These are phyloP conservation scores for Russula abietina DNA, from an alignment of 768 basidiomycete species.

Conservation along the genomic window DNA sequence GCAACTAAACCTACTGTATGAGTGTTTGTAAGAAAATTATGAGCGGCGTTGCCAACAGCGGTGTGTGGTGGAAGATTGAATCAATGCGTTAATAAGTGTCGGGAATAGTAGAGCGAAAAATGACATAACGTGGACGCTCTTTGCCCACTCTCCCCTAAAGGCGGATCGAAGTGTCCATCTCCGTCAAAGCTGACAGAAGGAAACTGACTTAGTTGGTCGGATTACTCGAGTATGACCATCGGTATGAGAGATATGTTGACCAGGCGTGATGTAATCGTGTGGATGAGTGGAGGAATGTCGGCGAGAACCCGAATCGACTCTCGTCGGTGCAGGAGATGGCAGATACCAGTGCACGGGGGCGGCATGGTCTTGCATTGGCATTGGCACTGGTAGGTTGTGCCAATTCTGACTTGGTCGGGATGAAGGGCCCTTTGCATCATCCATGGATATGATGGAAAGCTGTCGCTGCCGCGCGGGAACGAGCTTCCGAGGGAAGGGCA, in stretches of 20 bases:
- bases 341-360: neutral
- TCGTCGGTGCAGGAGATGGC: neutral
- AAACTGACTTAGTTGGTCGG: neutral
- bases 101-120: neutral
- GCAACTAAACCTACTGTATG: too few relatives aligned
- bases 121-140: neutral
- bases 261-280: neutral
- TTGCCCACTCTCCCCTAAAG: neutral
- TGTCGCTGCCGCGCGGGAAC: conserved; percentile 59
- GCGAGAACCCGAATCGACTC: neutral
- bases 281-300: conserved; percentile 3
- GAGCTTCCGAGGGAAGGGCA: conserved; percentile 59
- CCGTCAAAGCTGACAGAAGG: neutral
- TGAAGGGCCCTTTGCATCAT: conserved; percentile 35
- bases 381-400: neutral
- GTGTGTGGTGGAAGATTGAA: neutral
- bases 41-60: neutral
- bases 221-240: neutral
- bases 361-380: neutral
- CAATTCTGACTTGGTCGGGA: neutral
- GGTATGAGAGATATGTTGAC: neutral
- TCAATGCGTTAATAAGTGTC: neutral
- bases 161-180: neutral
- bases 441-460: conserved; percentile 55
- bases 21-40: neutral